Base-by-base conservation (phyloP, 2,329 filamentous ascomycete species). In the Alternaria postmessia region DNA sequence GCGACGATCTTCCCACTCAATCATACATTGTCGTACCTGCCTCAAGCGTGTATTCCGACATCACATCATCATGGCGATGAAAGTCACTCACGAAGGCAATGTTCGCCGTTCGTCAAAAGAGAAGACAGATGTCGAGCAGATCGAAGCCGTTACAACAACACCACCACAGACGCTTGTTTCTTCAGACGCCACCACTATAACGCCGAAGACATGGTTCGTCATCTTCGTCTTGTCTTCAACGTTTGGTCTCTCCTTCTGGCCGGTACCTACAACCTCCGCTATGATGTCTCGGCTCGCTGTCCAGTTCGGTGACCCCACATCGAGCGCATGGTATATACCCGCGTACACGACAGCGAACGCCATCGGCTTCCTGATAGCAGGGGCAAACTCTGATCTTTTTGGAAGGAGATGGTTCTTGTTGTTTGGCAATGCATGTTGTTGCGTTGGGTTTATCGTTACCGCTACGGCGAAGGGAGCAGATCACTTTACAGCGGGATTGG, bases 311-410 rank as follows among this genome's bases (percentile, higher is more conserved):
- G 54, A 65, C 20, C 44, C 44, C n/a, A 32, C 44, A 5, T 28
- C 44, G 44, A 47, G 57, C n/a, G 56, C 63, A 9, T 72, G 67
- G 68, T 72, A 66, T 39, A 57, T 72, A 16, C 69, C 68, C 32
- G 66, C 66, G 9, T 70, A 70, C 42, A 71, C 69, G 5, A 69
- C 67, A n/a, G 64, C 61, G 12, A 71, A 69, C 38, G 61, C 63
- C 7, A 69, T 71, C 36, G 69, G 67, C 2, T 69, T 71, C 41
- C 41, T 71, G 9, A 52, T 71, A 9, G 69, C 69, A 32, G 78
- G 78, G 7, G 73, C 82, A 4, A 84, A 84, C 64, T 82, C 81
- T 2, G 83, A 85, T 72, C 72, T 84, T 5, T 78, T 84, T 32
- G 83, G 83, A 12, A 78, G 83, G 62, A 76, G 82, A 18, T 81